Conservation (phyloP, 2,329 filamentous ascomycete genomes). For the Cladosporium sp. region DNA sequence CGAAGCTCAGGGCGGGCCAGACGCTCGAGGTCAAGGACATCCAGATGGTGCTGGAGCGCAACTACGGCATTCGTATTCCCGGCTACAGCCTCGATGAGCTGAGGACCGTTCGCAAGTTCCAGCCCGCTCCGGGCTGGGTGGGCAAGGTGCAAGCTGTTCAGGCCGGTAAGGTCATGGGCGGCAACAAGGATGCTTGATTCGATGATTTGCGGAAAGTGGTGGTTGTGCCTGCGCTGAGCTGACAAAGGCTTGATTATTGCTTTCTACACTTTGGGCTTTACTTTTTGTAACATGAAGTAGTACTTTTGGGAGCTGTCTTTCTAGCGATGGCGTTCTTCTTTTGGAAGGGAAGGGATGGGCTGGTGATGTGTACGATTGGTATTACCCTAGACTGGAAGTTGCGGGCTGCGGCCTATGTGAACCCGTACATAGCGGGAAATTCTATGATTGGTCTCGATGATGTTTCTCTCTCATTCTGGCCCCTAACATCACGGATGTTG, state of each 20-base stretch:
- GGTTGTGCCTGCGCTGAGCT: not conserved
- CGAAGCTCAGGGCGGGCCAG: constrained; percentile 88
- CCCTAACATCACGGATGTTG: too few relatives aligned
- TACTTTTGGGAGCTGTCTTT: not conserved
- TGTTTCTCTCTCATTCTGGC: not conserved
- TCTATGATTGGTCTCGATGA: not conserved
- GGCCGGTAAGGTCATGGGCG: constrained; percentile 74
- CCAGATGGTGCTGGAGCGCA: constrained; percentile 59
- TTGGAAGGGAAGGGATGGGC: not conserved
- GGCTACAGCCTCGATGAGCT: constrained; percentile 94
- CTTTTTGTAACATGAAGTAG: not conserved
- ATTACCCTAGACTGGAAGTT: not conserved
- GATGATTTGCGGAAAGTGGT: not conserved
- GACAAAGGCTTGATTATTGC: not conserved
- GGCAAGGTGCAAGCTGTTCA: constrained; percentile 97
- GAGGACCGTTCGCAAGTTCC: constrained; percentile 88
- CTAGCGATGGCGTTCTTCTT: not conserved
- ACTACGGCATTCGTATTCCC: constrained; percentile 78
- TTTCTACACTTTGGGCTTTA: not conserved
- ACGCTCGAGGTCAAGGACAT: constrained; percentile 78
- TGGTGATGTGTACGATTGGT: not conserved
- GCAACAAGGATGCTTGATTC: constrained; percentile 34
- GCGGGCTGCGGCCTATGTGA: not conserved
- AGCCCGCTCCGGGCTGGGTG: constrained; percentile 86
- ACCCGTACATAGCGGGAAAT: not conserved